phyloP scores from a whole-genome alignment of 140 eudicot species.

The Anethum foeniculum region DNA sequence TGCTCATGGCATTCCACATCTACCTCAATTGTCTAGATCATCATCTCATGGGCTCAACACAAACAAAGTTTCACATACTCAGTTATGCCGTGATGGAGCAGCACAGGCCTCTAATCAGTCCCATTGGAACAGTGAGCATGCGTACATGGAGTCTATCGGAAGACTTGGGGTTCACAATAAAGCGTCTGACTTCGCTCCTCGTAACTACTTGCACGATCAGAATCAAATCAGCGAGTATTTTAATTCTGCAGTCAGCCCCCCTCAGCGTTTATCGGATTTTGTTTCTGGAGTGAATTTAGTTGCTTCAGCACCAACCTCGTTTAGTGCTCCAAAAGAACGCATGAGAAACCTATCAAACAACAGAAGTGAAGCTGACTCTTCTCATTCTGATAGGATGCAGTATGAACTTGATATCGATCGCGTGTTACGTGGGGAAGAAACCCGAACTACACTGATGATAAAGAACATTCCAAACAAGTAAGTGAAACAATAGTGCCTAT shows the following conservation, averaged over 20 bases:
- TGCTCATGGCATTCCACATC: slow-evolving; percentile 25
- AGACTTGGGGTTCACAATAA: slow-evolving; percentile 19
- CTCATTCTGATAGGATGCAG: slow-evolving; percentile 38
- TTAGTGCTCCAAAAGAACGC: slow-evolving; percentile 31
- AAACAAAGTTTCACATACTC: slow-evolving; percentile 1
- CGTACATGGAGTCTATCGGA: slow-evolving; percentile 22
- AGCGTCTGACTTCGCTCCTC: slow-evolving; percentile 18
- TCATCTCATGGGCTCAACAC: slow-evolving; percentile 23
- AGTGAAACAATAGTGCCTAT: slow-evolving; percentile 2
- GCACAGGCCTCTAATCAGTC: slow-evolving; percentile 23
- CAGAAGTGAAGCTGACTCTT: slow-evolving; percentile 32
- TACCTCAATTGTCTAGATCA: slow-evolving; percentile 22
- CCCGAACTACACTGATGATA: slow-evolving; percentile 55
- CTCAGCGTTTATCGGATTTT: slow-evolving; percentile 21
- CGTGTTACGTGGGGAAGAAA: slow-evolving; percentile 45
- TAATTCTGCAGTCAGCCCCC: slow-evolving; percentile 21
- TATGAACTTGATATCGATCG: slow-evolving; percentile 62
- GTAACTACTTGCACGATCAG: slow-evolving; percentile 11
- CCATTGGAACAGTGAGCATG: slow-evolving; percentile 15
- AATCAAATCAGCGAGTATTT: slow-evolving; percentile 9
- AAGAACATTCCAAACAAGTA: slow-evolving; percentile 71
- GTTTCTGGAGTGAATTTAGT: slow-evolving; percentile 20
- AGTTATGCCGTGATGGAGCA: slow-evolving; percentile 22
- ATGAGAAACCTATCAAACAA: slow-evolving; percentile 34
- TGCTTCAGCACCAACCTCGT: slow-evolving; percentile 25